phyloP scores from a whole-genome alignment of 2,329 filamentous ascomycete genomes.

The Thielaviopsis populi region DNA sequence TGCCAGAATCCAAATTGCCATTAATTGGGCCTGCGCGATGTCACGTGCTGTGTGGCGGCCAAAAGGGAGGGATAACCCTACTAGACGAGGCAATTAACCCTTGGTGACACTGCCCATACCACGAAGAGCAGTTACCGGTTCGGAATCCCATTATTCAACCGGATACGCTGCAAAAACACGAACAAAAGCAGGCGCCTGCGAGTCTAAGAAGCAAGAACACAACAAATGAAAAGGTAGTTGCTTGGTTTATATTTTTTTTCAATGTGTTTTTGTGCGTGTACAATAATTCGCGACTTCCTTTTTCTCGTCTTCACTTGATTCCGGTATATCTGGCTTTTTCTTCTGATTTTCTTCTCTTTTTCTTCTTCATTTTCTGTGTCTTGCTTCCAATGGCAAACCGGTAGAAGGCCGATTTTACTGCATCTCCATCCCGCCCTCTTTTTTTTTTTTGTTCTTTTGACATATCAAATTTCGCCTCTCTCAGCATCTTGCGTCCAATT shows the following conservation, averaged over 20 bases:
- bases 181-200: not conserved
- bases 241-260: not conserved
- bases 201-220: not conserved
- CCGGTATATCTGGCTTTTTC: not conserved
- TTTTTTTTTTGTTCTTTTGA: not conserved
- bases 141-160: not conserved
- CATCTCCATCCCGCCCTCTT: not conserved
- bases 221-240: not conserved
- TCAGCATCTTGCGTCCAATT: not conserved
- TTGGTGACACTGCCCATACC: not conserved
- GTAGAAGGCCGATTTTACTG: not conserved
- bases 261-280: conserved; percentile 1
- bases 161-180: not conserved
- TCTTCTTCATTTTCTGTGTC: not conserved
- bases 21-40: not conserved
- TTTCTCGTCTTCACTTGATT: not conserved
- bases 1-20: not conserved
- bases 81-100: not conserved
- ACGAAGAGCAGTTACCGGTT: not conserved
- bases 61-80: not conserved
- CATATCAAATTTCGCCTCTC: not conserved
- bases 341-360: not conserved
- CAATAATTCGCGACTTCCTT: not conserved
- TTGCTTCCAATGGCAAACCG: not conserved
- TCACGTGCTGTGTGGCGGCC: not conserved